Conservation (phyloP, 2,329 filamentous ascomycete species). For the Didymella glomerata region DNA sequence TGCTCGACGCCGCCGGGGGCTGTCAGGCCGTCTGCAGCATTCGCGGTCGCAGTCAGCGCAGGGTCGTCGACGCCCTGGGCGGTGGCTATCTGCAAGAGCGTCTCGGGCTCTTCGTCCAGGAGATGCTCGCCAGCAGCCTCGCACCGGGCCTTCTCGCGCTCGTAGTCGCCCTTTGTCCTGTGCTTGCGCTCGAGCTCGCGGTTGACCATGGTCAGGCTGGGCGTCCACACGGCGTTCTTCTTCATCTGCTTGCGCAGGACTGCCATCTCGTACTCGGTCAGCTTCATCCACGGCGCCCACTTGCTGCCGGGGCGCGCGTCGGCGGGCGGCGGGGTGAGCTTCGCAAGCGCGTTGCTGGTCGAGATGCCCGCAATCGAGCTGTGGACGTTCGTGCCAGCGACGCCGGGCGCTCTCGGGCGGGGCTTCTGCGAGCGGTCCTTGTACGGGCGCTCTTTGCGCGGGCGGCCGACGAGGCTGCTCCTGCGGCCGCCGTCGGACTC, state of each 20-base stretch:
- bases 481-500: slow-evolving; percentile 30
- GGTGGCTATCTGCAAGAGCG: slow-evolving; percentile 34
- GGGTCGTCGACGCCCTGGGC: slow-evolving; percentile 30
- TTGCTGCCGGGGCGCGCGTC: slow-evolving; percentile 68
- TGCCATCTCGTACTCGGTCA: slow-evolving; percentile 74
- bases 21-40: slow-evolving; percentile 18
- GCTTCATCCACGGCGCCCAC: slow-evolving; percentile 68
- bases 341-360: slow-evolving; percentile 67
- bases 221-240: slow-evolving; percentile 87
- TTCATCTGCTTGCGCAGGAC: slow-evolving; percentile 85
- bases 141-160: slow-evolving; percentile 64
- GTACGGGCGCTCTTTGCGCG: slow-evolving; percentile 42
- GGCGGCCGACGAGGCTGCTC: slow-evolving; percentile 10
- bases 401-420: slow-evolving; percentile 53
- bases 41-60: slow-evolving; percentile 24
- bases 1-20: slow-evolving; percentile 20
- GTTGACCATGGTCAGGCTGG: slow-evolving; percentile 85
- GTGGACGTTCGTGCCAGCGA: slow-evolving; percentile 63
- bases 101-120: slow-evolving; percentile 62
- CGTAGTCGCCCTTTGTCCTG: slow-evolving; percentile 60
- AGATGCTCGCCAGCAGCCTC: slow-evolving; percentile 72
- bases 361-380: slow-evolving; percentile 65
- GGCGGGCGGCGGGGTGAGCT: slow-evolving; percentile 66
- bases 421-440: slow-evolving; percentile 53
- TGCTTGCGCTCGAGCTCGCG: slow-evolving; percentile 76